Percentiles rank a stretch among this genome's conserved stretches.
Conservation (phyloP, 306 rosid genomes). For the Dryas drummondii region DNA sequence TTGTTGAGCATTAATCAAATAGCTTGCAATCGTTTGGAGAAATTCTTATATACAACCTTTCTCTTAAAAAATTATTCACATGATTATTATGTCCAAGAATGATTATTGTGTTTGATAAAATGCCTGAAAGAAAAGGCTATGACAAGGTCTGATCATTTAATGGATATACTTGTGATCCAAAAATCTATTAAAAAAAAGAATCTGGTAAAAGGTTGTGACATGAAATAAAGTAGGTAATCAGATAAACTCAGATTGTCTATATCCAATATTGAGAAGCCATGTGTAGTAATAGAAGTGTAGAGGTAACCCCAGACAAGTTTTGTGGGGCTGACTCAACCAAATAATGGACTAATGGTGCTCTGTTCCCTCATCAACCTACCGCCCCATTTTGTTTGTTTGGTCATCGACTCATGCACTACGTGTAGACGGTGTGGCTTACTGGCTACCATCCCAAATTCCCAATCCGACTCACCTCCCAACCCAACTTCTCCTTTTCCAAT, state of each 20-base stretch:
- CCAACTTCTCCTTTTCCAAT: background rate
- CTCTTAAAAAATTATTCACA: too few species aligned
- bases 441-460: background rate
- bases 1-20: too few species aligned
- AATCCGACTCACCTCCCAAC: too few species aligned
- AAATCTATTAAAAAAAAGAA: too few species aligned
- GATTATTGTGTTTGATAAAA: too few species aligned
- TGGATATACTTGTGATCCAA: too few species aligned
- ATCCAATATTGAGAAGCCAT: background rate
- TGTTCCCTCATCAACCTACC: background rate
- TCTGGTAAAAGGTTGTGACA: background rate
- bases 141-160: too few species aligned
- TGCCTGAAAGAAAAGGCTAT: too few species aligned
- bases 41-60: too few species aligned
- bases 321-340: constrained; percentile 3
- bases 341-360: background rate
- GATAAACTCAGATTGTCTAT: too few species aligned
- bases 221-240: background rate
- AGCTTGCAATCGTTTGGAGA: too few species aligned
- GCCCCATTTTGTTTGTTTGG: background rate
- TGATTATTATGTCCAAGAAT: too few species aligned
- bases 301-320: background rate
- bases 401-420: background rate
- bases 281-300: background rate
- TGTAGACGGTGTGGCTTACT: background rate